Evolutionary conservation across 345 rosid species (phyloP).

Genomic region (Schrenkiella parvula): DNA sequence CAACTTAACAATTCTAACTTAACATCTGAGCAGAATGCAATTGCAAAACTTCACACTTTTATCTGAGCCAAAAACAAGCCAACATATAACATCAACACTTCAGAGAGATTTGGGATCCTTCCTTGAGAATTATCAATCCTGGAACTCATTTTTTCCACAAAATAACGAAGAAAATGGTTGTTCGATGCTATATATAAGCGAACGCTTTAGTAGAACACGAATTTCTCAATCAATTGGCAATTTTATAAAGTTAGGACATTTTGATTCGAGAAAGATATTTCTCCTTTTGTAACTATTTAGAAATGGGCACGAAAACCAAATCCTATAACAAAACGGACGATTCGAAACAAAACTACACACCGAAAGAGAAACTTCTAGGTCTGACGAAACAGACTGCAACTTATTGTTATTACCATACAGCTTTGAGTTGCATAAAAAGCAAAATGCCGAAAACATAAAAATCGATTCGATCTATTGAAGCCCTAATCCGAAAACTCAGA

Average conservation of each 20-base stretch:
- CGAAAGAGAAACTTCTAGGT: not conserved
- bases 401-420: not conserved
- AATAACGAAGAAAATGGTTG: not conserved
- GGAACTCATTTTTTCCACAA: not conserved
- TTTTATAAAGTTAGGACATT: not conserved
- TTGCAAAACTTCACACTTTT: not conserved
- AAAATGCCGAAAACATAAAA: not conserved
- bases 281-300: not conserved
- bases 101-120: not conserved
- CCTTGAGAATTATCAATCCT: not conserved
- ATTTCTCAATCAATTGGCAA: not conserved
- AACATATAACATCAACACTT: not conserved
- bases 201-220: not conserved
- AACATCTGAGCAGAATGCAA: not conserved
- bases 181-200: not conserved
- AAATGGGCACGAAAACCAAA: not conserved
- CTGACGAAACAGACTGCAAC: not conserved
- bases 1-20: not conserved
- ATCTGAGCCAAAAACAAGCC: not conserved
- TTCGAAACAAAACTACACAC: not conserved
- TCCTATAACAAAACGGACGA: not conserved
- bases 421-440: not conserved
- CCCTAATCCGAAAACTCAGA: not conserved
- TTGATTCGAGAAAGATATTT: not conserved
- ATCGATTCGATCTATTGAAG: constrained; percentile 1